Percentiles rank a stretch among this genome's conserved stretches.
phyloP scores from a whole-genome alignment of 768 basidiomycete species.

The Tylopilus sp. region DNA sequence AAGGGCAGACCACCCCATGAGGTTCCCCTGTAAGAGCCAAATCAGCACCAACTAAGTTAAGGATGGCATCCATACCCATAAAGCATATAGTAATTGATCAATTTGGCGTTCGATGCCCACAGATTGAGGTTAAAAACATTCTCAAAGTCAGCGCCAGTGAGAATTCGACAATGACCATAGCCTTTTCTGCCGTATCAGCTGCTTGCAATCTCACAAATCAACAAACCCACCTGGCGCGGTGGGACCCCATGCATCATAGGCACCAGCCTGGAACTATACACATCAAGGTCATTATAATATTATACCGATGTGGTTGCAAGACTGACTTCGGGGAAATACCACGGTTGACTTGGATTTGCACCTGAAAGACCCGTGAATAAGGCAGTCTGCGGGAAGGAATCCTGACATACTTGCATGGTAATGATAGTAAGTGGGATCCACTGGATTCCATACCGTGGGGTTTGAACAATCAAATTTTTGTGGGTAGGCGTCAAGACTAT shows the following conservation, averaged over 20 bases:
- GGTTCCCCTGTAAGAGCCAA: slow-evolving; percentile 54
- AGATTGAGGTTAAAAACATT: slow-evolving; percentile 76
- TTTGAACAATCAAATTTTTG: slow-evolving; percentile 81
- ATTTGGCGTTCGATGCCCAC: slow-evolving; percentile 78
- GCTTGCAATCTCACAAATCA: neutral
- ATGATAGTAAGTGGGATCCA: slow-evolving; percentile 58
- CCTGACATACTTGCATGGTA: slow-evolving; percentile 48
- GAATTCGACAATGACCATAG: slow-evolving; percentile 57
- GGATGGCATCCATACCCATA: slow-evolving; percentile 50
- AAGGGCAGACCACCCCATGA: slow-evolving; percentile 83
- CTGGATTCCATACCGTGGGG: slow-evolving; percentile 60
- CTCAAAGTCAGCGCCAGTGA: slow-evolving; percentile 73
- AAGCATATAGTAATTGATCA: slow-evolving; percentile 85
- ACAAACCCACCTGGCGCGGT: slow-evolving; percentile 52
- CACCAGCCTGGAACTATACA: slow-evolving; percentile 73
- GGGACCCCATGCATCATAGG: slow-evolving; percentile 81
- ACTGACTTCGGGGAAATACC: slow-evolving; percentile 67
- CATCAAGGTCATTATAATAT: slow-evolving; percentile 13
- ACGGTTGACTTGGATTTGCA: slow-evolving; percentile 49
- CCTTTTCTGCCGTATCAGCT: slow-evolving; percentile 34
- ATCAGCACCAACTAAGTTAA: neutral
- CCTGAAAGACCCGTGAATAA: slow-evolving; percentile 36
- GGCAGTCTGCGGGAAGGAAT: neutral
- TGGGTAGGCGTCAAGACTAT: slow-evolving; percentile 65
- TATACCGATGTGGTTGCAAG: neutral